phyloP scores from a whole-genome alignment of 495 filamentous ascomycete genomes.

The Daldinia concentrica region DNA sequence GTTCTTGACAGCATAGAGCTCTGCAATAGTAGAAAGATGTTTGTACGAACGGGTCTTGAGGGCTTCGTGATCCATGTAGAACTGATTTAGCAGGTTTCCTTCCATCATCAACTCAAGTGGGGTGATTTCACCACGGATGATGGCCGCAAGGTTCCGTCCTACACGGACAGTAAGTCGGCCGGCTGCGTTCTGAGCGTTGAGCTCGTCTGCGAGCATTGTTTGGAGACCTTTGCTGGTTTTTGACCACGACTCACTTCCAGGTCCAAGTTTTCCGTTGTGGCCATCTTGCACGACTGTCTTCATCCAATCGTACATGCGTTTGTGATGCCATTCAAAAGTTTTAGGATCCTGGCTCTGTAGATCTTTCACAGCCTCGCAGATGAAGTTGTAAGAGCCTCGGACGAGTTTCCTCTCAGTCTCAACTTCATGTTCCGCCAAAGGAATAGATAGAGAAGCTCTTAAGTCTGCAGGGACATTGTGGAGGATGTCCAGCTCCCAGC shows the following conservation, averaged over 20 bases:
- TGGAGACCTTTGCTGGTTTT: conserved; percentile 12
- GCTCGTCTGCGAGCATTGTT: conserved; percentile 22
- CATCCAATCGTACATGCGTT: conserved; percentile 33
- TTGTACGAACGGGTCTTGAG: conserved; percentile 32
- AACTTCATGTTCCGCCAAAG: conserved; percentile 10
- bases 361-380: conserved; percentile 26
- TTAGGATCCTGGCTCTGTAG: conserved; percentile 4
- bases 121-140: conserved; percentile 49
- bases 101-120: conserved; percentile 51
- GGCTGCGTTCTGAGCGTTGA: conserved; percentile 14
- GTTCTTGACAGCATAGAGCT: conserved; percentile 41
- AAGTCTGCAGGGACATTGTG: conserved; percentile 16
- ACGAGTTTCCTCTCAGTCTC: conserved; percentile 27
- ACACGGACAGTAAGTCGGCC: conserved; percentile 20
- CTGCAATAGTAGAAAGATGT: conserved; percentile 31
- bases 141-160: conserved; percentile 44
- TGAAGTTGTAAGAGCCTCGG: conserved; percentile 34
- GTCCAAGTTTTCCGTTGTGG: conserved; percentile 12
- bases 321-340: conserved; percentile 2
- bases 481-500: too few relatives aligned
- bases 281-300: conserved; percentile 10
- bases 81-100: conserved; percentile 50
- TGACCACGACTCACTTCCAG: conserved; percentile 20
- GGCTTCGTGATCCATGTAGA: conserved; percentile 44
- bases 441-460: conserved; percentile 7